Base-by-base conservation (phyloP, 495 filamentous ascomycete genomes). In the Aspergillus nidulans region DNA sequence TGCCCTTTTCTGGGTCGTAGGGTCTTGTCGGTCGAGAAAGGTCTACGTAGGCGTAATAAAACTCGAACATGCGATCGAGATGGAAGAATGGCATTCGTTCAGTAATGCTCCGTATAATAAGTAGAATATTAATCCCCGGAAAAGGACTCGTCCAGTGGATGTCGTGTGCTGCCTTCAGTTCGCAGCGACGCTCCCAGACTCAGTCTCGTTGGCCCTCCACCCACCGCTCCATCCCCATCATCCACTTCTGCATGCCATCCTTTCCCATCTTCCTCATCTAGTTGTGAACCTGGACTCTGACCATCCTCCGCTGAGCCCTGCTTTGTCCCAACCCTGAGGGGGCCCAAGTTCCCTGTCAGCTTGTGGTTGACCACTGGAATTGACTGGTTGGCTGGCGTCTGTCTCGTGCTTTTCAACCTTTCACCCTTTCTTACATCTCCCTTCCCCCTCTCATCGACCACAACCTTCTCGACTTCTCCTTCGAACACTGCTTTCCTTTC, bases 391-490 rank as follows among this genome's bases (percentile, higher is more conserved):
- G 8, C 30, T 6, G 9, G 16, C 32, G 18, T 34, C 39, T 39
- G 39, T 46, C 43, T 52, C 49, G 53, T 57, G 48, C 26, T 15
- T 34, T 28, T 44, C 32, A 28, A 32, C 24, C 53, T 43, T 41
- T 56, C 56, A 34, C 48, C 57, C 57, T 46, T 55, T 57, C 47
- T 49, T 49, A 30, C 42, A 45, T 43, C 39, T 39, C 36, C 36
- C 55, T 54, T 52, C 46, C 50, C 58, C 47, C 56, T 45, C 56
- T 43, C 66, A 40, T 57, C 48, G 28, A 49, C 48, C 52, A 47
- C 28, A 28, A 23, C 48, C 19, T 20, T 44, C 44, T 53, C 43
- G 40, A 38, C 20, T 41, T 54, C 52, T 42, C 41, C 47, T 54
- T 46, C 15, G 24, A 34, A 30, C 36, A 32, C 45, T 53, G 47